A percentile compares a stretch with the other conserved stretches of the same genome.
Conservation (phyloP, 2,329 filamentous ascomycete species). For the Nigrograna mackinnonii region DNA sequence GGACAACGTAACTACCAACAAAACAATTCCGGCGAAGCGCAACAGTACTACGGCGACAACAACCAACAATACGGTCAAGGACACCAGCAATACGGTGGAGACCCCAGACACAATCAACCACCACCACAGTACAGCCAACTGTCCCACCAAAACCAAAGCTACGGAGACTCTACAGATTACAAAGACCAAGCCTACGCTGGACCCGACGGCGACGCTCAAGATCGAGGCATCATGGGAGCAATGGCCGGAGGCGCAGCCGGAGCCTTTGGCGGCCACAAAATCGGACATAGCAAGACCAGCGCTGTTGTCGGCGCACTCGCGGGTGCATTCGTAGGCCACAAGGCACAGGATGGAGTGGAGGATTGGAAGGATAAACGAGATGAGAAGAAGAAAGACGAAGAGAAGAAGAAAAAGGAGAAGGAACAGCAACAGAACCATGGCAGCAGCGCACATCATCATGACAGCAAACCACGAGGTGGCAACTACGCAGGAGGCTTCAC, state of each 20-base stretch:
- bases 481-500: conserved; percentile 29
- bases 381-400: conserved; percentile 28
- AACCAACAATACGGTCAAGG: background rate
- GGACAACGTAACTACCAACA: conserved; percentile 27
- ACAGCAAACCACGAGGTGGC: conserved; percentile 13
- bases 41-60: background rate
- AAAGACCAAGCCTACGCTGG: conserved; percentile 17
- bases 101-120: background rate
- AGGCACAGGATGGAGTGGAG: conserved; percentile 21
- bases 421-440: conserved; percentile 14
- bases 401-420: conserved; percentile 16
- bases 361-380: conserved; percentile 30
- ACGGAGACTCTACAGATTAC: conserved; percentile 3
- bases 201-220: conserved; percentile 5
- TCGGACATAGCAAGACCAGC: conserved; percentile 25
- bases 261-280: conserved; percentile 27
- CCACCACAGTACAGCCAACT: conserved; percentile 2
- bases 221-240: conserved; percentile 29
- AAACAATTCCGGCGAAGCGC: conserved; percentile 15
- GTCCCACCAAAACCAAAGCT: conserved; percentile 2
- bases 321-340: conserved; percentile 27
- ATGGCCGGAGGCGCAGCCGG: conserved; percentile 28
- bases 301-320: conserved; percentile 25
- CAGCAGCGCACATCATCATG: conserved; percentile 4
- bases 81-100: background rate